Conservation (phyloP, 2,329 filamentous ascomycete genomes). For the Seiridium cupressi region DNA sequence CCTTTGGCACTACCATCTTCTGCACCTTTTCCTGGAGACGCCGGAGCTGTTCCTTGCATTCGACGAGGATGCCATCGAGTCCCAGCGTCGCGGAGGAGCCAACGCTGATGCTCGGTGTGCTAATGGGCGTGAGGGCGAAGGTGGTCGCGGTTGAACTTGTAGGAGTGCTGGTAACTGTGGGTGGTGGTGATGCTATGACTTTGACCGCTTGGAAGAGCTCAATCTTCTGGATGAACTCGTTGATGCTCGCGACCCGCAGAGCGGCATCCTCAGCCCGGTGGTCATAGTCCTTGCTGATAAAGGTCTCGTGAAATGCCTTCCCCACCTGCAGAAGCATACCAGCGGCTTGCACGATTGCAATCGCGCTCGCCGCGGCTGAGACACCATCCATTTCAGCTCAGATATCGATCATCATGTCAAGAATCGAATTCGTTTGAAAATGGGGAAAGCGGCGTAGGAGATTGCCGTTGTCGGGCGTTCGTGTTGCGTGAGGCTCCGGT, state of each 20-base stretch:
- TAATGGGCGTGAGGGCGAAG: neutral
- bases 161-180: neutral
- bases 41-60: neutral
- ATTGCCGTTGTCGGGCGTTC: too few species aligned
- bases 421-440: neutral
- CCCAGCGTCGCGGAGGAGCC: too few species aligned
- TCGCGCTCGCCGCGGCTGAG: neutral
- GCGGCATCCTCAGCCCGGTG: neutral
- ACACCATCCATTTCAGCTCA: neutral
- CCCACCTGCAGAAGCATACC: slow-evolving; percentile 3
- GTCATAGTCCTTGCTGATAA: neutral
- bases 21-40: neutral
- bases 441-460: too few species aligned
- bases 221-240: neutral
- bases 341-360: neutral
- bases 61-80: neutral
- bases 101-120: too few species aligned
- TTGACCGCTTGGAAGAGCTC: neutral
- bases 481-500: too few species aligned
- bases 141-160: neutral
- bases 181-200: neutral
- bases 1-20: neutral
- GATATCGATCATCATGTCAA: neutral
- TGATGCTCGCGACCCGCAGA: neutral
- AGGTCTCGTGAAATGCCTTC: slow-evolving; percentile 2